These are phyloP conservation scores for Exutisphaerella laricina DNA, from an alignment of 2,329 filamentous ascomycete species.

Conservation along the genomic window DNA sequence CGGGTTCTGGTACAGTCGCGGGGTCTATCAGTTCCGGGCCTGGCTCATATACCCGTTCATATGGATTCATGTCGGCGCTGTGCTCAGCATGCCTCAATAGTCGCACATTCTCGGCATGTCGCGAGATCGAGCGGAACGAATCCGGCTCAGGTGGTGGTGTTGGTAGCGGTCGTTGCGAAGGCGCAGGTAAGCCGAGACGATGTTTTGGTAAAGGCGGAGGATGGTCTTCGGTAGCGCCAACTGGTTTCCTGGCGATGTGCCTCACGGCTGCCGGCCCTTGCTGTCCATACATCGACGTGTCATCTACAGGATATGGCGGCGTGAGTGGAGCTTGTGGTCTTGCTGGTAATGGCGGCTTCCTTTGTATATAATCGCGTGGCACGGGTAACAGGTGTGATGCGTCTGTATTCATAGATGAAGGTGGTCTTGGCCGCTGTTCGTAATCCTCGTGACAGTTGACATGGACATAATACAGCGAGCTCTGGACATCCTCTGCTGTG, in stretches of 20 bases:
- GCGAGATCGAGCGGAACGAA: conserved; percentile 10
- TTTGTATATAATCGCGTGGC: conserved; percentile 12
- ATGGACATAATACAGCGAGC: conserved; percentile 87
- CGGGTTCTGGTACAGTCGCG: conserved; percentile 10
- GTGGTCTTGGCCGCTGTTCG: conserved; percentile 31
- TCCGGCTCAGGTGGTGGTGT: conserved; percentile 24
- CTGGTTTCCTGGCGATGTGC: conserved; percentile 25
- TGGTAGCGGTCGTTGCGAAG: conserved; percentile 24
- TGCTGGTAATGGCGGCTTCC: conserved; percentile 19
- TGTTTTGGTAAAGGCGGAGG: conserved; percentile 2
- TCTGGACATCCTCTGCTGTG: conserved; percentile 77
- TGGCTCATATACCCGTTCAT: conserved; percentile 16
- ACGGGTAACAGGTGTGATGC: conserved; percentile 19
- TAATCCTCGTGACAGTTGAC: conserved; percentile 59
- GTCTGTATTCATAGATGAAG: conserved; percentile 21
- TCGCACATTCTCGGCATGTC: conserved; percentile 23
- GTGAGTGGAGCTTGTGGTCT: conserved; percentile 15
- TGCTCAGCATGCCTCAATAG: conserved; percentile 20
- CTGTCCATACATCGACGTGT: conserved; percentile 6
- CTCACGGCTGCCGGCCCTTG: conserved; percentile 6
- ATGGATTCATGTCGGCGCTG: conserved; percentile 24
- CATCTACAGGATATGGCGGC: conserved; percentile 20
- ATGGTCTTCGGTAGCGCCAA: conserved; percentile 8
- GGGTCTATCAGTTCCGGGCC: conserved; percentile 10
- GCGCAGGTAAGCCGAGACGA: conserved; percentile 16